Evolutionary conservation across 169 alveolate genomes (phyloP).

Genomic region (Cyclospora cayetanensis): DNA sequence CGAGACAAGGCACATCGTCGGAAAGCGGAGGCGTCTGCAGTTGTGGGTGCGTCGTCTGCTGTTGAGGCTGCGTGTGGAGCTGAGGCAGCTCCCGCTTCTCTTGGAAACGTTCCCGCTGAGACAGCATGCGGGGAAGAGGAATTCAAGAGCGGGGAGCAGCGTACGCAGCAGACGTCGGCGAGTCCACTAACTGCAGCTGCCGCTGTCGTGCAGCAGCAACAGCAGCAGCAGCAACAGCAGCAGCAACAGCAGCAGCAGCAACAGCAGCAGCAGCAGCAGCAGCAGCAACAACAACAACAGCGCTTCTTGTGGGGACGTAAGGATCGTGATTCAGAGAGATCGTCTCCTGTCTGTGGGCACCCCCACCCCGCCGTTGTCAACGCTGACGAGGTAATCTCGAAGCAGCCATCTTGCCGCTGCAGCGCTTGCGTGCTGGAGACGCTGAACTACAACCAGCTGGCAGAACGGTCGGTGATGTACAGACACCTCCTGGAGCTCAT

Average conservation of each 20-base stretch:
- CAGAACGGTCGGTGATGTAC: neutral
- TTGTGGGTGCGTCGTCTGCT: neutral
- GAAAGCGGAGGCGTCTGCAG: neutral
- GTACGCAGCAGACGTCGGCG: neutral
- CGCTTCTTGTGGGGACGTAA: no score
- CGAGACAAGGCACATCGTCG: neutral
- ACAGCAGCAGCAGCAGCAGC: neutral
- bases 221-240: neutral
- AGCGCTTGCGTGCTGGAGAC: conserved; percentile 17
- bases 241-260: neutral
- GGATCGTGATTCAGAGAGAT: no score
- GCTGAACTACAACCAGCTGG: conserved; percentile 30
- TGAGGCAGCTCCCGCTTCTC: neutral
- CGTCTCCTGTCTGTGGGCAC: no score
- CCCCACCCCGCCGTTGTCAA: neutral
- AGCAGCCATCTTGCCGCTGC: conserved; percentile 30
- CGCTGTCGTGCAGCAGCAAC: neutral
- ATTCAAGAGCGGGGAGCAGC: neutral
- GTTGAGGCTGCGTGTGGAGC: neutral
- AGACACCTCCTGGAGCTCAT: conserved; percentile 14
- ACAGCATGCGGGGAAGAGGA: neutral
- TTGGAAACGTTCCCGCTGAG: neutral
- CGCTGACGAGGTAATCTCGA: neutral
- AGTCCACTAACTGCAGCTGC: neutral
- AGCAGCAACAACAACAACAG: neutral